Base-by-base conservation (phyloP, 1,284 basidiomycete species). In the Pascua guehoae region DNA sequence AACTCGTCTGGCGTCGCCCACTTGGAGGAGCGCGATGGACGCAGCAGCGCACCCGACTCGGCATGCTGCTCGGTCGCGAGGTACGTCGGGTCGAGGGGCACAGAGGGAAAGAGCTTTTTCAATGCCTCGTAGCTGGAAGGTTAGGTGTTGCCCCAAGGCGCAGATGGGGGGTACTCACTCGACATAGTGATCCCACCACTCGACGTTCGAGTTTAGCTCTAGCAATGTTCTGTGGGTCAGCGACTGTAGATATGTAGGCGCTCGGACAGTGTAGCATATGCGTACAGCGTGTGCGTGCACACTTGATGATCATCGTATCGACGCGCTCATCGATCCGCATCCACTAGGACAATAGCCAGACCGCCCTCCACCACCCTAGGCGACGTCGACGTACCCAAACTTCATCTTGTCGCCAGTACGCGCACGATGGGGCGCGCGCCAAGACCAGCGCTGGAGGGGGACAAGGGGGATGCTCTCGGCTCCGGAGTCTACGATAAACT, bases 161-260 rank as follows among this genome's bases (percentile, higher is more conserved):
- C 32, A 15, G 14, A 41, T 39, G 37, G 32, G 37, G 32, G 41
- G 12, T 32, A 69, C 74, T 64, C 56, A 77, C 73, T 79, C 76
- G 60, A 98, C 88, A 72, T 97, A 97, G 63, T 93, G 86, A 67
- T 92, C 88, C 84, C 88, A 88, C 93, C 94, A 97, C 62, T 97
- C 93, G 1, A 91, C 83, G 43, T 94, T 89, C 18, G 90, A 88
- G 70, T 97, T 96, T 78, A 95, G 93, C 73, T 94, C 90, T 62
- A 96, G 82, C 14, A 91, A 87, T 47, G 84, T 83, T 50, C 82
- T 84, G 69, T 18, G 36, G 12, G 39, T 47, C 45, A 48, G 53
- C 54, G 2, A 5, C 24, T 12, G 24, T 12, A 1, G 24, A 12
- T 5, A n/a, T n/a, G n/a, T n/a, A n/a, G n/a, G 17, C 36, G 44